Evolutionary conservation across 345 rosid species (phyloP), one percentile per base, ranked within the genome.

Genomic region (Rhodamnia rubescens): DNA sequence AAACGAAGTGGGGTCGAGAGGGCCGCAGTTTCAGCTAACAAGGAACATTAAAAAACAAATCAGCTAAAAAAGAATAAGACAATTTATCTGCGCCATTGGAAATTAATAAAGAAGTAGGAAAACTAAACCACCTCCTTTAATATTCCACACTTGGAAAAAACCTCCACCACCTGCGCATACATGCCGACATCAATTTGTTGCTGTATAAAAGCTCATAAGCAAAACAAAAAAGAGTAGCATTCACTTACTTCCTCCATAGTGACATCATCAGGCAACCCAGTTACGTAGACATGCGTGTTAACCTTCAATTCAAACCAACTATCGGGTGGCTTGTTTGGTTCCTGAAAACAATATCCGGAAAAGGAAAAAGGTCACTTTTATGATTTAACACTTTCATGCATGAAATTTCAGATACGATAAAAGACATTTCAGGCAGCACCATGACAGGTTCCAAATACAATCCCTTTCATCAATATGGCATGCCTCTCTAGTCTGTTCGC

Each of bases 281-380:
- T 95, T 44, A 96, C 94, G 86, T 98, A 96, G 58, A 98, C 93
- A 93, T 98, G 96, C 2, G 99, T 95, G 90, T 98, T 98, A 53
- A 98, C 94, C 93, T 98, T 98, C 91, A 98, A 92, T 87, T 98
- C 98, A 90, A 98, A 98, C 99, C 99, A 98, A 85, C 94, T 88
- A 87, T 98, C 99, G 4, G 99, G 99, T 85, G 98, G 94, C 90
- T 95, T 93, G 87, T 95, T 96, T 75, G 99, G 89, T 94, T 97
- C 98, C 98, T 96, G 92, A 86, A 90, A 86, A 29, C 42, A 86
- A 61, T 16, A 3, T 27, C 59, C 83, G 32, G 52, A 26, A 29
- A 47, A 82, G 84, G 59, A 82, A 82, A 55, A 52, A 16, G 20
- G 47, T 40, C 50, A 18, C 32, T 53, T 5, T 82, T 32, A 36